Evolutionary conservation across 768 basidiomycete species (phyloP).

Genomic region (Leccinum boreale): DNA sequence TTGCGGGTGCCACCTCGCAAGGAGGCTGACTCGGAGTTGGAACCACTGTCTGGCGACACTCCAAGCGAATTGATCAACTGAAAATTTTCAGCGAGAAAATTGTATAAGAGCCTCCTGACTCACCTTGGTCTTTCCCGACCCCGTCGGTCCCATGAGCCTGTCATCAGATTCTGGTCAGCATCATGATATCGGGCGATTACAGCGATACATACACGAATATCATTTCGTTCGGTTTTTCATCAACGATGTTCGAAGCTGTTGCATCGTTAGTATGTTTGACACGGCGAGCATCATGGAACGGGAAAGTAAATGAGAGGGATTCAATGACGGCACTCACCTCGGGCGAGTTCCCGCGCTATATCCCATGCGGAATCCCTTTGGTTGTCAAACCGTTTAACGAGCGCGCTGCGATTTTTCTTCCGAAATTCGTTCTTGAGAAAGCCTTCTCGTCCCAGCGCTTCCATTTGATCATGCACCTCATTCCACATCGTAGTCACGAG

Average conservation of each 20-base stretch:
- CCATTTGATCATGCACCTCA: background rate
- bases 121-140: slow-evolving; percentile 9
- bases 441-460: background rate
- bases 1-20: background rate
- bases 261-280: background rate
- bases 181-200: background rate
- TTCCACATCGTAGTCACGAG: slow-evolving; percentile 12
- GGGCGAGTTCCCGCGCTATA: background rate
- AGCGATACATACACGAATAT: slow-evolving; percentile 1
- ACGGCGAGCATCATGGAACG: background rate
- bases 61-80: slow-evolving; percentile 5
- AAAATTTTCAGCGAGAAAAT: background rate
- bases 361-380: background rate
- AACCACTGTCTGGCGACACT: background rate
- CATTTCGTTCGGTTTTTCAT: background rate
- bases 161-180: background rate
- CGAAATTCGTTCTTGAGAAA: background rate
- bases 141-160: background rate
- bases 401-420: background rate
- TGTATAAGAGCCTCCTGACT: background rate
- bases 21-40: background rate
- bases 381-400: slow-evolving; percentile 4
- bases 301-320: background rate
- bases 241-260: too few species aligned
- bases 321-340: background rate